Conservation (phyloP, 2,329 filamentous ascomycete genomes). For the Cytospora piceae region DNA sequence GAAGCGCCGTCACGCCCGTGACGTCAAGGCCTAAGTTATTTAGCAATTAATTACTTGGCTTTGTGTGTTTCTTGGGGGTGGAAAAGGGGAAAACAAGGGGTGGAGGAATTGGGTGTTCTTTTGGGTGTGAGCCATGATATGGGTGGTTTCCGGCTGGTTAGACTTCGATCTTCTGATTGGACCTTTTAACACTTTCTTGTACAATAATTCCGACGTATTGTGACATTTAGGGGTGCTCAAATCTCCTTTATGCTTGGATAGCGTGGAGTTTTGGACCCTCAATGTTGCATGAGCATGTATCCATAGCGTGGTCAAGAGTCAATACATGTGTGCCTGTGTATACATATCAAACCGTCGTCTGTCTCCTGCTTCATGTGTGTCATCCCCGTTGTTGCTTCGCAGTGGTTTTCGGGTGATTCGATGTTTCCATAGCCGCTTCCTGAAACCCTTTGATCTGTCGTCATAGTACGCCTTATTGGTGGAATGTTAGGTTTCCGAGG, state of each 20-base stretch:
- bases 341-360: neutral
- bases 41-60: neutral
- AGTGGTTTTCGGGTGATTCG: neutral
- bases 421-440: no score
- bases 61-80: neutral
- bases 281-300: slow-evolving; percentile 12
- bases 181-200: slow-evolving; percentile 24
- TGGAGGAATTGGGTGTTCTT: neutral
- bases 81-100: neutral
- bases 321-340: slow-evolving; percentile 9
- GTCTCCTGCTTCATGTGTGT: neutral
- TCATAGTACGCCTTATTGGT: no score
- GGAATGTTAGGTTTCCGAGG: no score
- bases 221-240: neutral
- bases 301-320: slow-evolving; percentile 24
- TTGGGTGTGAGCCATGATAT: neutral
- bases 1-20: slow-evolving; percentile 29
- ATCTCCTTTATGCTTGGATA: slow-evolving; percentile 9
- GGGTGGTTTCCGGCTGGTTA: neutral
- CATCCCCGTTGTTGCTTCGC: neutral
- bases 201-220: slow-evolving; percentile 23
- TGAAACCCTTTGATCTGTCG: no score
- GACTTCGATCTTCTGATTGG: slow-evolving; percentile 11
- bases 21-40: slow-evolving; percentile 21
- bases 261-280: neutral